Conservation (phyloP, 1,139 yeast genomes). For the Zygosaccharomyces sapae region DNA sequence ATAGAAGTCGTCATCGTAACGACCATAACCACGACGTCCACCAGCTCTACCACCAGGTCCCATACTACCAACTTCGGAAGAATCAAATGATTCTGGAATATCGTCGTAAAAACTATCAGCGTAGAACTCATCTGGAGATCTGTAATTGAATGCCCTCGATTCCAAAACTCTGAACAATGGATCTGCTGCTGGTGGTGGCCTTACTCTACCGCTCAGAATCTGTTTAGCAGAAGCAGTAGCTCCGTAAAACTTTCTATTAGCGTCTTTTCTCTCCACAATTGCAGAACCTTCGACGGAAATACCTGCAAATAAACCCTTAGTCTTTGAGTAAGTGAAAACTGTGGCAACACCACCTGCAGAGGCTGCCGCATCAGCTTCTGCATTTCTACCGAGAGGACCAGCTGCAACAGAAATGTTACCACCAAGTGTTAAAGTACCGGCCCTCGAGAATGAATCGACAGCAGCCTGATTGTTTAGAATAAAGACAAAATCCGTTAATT, state of each 20-base stretch:
- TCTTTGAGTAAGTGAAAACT: conserved; percentile 87
- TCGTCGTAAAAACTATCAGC: conserved; percentile 36
- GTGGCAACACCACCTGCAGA: conserved; percentile 86
- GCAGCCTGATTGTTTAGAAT: conserved; percentile 83
- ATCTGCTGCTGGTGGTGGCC: conserved; percentile 91
- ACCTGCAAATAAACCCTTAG: conserved; percentile 96
- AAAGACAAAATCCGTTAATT: conserved; percentile 92
- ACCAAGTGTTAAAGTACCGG: conserved; percentile 91
- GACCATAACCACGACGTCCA: conserved; percentile 36
- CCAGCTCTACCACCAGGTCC: conserved; percentile 31
- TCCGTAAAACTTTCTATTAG: conserved; percentile 92
- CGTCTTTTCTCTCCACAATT: conserved; percentile 91
- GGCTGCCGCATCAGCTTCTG: conserved; percentile 97
- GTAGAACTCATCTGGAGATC: conserved; percentile 47
- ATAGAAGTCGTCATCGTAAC: conserved; percentile 41
- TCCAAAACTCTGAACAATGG: conserved; percentile 81
- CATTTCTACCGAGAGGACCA: conserved; percentile 95
- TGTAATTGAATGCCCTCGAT: conserved; percentile 73
- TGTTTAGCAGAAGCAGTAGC: conserved; percentile 76
- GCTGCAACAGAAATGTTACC: conserved; percentile 97
- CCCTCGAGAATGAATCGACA: conserved; percentile 89
- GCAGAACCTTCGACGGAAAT: conserved; percentile 96
- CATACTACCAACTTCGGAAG: conserved; percentile 26
- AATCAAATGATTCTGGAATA: conserved; percentile 35
- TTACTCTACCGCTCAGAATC: conserved; percentile 79